A percentile compares a stretch with the other conserved stretches of the same genome.
Conservation (phyloP, 306 rosid species). For the Cucumis hystrix region DNA sequence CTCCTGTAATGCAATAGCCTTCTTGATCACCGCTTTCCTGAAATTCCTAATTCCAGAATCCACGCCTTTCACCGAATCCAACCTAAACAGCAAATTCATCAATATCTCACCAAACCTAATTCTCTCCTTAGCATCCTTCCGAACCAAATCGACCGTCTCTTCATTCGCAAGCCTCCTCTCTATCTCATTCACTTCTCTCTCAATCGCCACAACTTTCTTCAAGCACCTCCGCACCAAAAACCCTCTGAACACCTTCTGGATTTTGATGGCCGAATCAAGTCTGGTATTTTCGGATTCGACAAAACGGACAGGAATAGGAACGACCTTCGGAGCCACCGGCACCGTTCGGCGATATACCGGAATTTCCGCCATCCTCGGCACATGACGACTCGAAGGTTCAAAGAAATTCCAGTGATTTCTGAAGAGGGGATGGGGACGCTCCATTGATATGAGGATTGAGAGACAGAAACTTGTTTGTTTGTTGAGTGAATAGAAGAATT, state of each 20-base stretch:
- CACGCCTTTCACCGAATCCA: constrained; percentile 51
- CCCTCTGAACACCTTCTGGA: constrained; percentile 52
- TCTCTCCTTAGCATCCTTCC: constrained; percentile 38
- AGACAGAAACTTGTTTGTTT: not conserved
- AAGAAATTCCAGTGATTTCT: constrained; percentile 10
- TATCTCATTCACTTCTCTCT: constrained; percentile 30
- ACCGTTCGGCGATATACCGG: constrained; percentile 10
- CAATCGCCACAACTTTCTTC: constrained; percentile 34
- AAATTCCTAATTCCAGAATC: constrained; percentile 40
- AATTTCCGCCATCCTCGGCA: not conserved
- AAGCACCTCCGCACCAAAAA: constrained; percentile 43
- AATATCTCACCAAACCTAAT: constrained; percentile 37
- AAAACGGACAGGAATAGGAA: constrained; percentile 46
- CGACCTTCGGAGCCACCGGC: constrained; percentile 24
- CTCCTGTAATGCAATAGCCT: constrained; percentile 55
- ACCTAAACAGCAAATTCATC: constrained; percentile 48
- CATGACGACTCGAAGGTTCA: not conserved
- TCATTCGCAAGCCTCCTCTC: constrained; percentile 13
- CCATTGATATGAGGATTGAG: constrained; percentile 10
- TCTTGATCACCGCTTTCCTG: constrained; percentile 41
- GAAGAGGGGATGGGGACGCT: constrained; percentile 8
- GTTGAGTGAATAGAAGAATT: not conserved
- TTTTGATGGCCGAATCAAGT: constrained; percentile 25
- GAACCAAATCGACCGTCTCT: constrained; percentile 18
- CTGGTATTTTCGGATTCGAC: constrained; percentile 19